A percentile compares a stretch with the other conserved stretches of the same genome.
Evolutionary conservation across 441 rosid genomes (phyloP).

Genomic region (Populus hybrid): DNA sequence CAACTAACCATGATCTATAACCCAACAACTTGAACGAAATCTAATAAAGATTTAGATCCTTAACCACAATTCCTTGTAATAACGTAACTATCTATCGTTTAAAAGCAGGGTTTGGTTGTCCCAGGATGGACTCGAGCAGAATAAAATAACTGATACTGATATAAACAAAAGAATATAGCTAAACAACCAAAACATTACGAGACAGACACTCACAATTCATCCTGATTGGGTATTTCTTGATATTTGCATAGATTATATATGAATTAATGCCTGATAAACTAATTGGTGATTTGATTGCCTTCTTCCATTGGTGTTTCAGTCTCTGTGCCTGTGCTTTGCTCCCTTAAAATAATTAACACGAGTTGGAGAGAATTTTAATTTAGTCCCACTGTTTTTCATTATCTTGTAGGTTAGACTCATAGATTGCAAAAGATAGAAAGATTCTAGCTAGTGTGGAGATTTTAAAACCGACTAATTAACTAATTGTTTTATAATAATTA

Average conservation of each 20-base stretch:
- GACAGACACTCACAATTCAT: background rate
- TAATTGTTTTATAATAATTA: too few species aligned
- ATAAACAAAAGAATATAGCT: background rate
- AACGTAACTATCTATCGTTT: too few species aligned
- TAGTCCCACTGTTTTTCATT: too few species aligned
- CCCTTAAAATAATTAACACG: too few species aligned
- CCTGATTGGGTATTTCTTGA: background rate
- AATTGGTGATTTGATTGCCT: background rate
- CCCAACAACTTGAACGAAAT: slow-evolving; percentile 22
- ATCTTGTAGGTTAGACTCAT: too few species aligned
- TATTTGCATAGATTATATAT: background rate
- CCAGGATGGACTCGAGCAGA: background rate
- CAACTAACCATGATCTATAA: slow-evolving; percentile 36
- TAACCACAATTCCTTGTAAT: background rate
- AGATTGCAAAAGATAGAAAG: too few species aligned
- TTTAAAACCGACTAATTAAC: too few species aligned
- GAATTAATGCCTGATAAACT: background rate
- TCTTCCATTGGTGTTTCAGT: too few species aligned
- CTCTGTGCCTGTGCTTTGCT: too few species aligned
- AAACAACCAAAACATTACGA: slow-evolving; percentile 6
- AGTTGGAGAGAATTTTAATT: too few species aligned
- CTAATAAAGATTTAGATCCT: background rate
- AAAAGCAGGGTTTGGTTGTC: background rate
- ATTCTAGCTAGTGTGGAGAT: too few species aligned
- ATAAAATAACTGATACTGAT: background rate